Evolutionary conservation across 2,329 filamentous ascomycete genomes (phyloP).

Genomic region (Mycosphaerella sp.): DNA sequence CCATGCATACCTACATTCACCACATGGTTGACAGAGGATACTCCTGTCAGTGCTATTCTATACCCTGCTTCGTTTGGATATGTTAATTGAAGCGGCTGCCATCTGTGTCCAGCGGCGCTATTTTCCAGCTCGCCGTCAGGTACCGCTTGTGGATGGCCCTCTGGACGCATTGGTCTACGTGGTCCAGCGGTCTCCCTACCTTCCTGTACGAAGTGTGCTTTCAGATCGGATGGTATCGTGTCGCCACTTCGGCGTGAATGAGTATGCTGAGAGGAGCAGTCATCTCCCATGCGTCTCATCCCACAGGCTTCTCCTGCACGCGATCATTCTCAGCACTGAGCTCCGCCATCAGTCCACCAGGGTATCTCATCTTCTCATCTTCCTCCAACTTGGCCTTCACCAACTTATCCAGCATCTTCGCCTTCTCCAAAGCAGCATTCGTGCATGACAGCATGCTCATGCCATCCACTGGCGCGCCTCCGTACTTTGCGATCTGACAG

Average conservation of each 20-base stretch:
- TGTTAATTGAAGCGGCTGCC: too few relatives aligned
- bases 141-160: too few relatives aligned
- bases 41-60: too few relatives aligned
- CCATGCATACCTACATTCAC: too few relatives aligned
- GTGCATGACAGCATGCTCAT: slow-evolving; percentile 70
- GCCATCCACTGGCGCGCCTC: slow-evolving; percentile 75
- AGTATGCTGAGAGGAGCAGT: background rate
- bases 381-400: slow-evolving; percentile 68
- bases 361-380: slow-evolving; percentile 70
- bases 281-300: background rate
- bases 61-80: too few relatives aligned
- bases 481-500: slow-evolving; percentile 85
- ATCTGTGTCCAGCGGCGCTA: too few relatives aligned
- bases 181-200: background rate
- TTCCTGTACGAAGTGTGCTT: background rate
- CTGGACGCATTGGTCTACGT: background rate
- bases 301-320: slow-evolving; percentile 12
- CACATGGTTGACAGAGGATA: too few relatives aligned
- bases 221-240: background rate
- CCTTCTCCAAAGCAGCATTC: slow-evolving; percentile 66
- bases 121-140: too few relatives aligned
- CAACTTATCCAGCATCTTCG: slow-evolving; percentile 68
- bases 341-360: slow-evolving; percentile 72
- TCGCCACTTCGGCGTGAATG: background rate
- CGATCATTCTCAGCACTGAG: slow-evolving; percentile 73